Conservation (phyloP, 2,329 filamentous ascomycete species). For the Aspergillus latus region DNA sequence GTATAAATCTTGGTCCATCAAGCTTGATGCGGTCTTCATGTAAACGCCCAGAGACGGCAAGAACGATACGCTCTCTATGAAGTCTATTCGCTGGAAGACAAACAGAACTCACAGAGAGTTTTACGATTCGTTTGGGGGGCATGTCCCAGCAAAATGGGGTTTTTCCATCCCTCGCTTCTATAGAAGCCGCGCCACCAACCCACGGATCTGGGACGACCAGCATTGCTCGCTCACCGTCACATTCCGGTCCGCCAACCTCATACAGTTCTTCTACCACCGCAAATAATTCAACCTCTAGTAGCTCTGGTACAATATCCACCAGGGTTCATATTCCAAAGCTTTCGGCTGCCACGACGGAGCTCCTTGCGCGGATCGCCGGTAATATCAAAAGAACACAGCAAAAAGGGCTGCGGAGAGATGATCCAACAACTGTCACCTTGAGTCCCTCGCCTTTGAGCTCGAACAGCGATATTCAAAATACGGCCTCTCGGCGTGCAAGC, state of each 20-base stretch:
- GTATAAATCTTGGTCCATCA: slow-evolving; percentile 30
- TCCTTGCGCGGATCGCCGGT: slow-evolving; percentile 26
- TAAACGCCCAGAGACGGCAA: slow-evolving; percentile 1
- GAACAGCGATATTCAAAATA: slow-evolving; percentile 2
- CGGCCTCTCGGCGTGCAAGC: slow-evolving; percentile 6
- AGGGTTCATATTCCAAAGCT: slow-evolving; percentile 27
- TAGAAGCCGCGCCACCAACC: slow-evolving; percentile 24
- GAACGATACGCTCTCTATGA: slow-evolving; percentile 3
- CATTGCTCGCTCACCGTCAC: slow-evolving; percentile 6
- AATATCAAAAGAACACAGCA: slow-evolving; percentile 20
- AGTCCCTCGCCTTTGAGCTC: slow-evolving; percentile 9
- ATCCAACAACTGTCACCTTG: slow-evolving; percentile 16
- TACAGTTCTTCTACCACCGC: slow-evolving; percentile 13
- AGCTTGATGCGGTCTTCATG: slow-evolving; percentile 1
- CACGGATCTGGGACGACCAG: slow-evolving; percentile 17
- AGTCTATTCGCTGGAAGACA: not conserved
- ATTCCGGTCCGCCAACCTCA: slow-evolving; percentile 17
- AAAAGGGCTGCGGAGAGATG: slow-evolving; percentile 15
- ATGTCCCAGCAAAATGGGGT: slow-evolving; percentile 29
- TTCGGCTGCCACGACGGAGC: slow-evolving; percentile 28
- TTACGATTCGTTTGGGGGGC: slow-evolving; percentile 11
- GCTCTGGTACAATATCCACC: slow-evolving; percentile 13
- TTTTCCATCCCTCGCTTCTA: slow-evolving; percentile 24
- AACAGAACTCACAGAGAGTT: no score
- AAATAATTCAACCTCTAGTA: slow-evolving; percentile 12